phyloP scores from a whole-genome alignment of 2,329 filamentous ascomycete species.

The Colletotrichum caudatum region DNA sequence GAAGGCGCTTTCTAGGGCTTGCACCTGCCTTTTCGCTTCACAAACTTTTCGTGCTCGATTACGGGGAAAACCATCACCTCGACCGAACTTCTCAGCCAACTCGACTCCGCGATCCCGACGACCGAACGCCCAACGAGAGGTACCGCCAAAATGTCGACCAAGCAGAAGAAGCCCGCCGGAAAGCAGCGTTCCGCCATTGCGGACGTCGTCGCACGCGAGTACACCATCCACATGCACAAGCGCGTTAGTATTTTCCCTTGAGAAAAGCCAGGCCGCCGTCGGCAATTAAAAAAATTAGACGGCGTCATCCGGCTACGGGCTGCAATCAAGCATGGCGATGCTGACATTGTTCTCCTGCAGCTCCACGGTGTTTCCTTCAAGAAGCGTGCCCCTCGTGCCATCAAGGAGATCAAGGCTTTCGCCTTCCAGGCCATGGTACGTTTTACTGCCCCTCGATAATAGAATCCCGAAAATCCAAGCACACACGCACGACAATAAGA shows the following conservation, averaged over 20 bases:
- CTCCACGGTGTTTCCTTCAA: slow-evolving; percentile 98
- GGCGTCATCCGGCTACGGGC: slow-evolving; percentile 8
- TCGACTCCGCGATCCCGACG: slow-evolving; percentile 39
- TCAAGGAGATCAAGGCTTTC: slow-evolving; percentile 99
- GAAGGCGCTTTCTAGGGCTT: slow-evolving; percentile 30
- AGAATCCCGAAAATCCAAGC: not conserved
- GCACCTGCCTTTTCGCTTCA: slow-evolving; percentile 37
- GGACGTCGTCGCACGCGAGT: slow-evolving; percentile 99
- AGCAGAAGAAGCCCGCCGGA: slow-evolving; percentile 73
- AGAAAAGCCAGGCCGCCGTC: slow-evolving; percentile 51
- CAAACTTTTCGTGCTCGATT: slow-evolving; percentile 32
- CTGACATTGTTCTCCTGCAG: slow-evolving; percentile 64
- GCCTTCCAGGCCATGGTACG: slow-evolving; percentile 96
- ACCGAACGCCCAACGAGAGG: slow-evolving; percentile 44
- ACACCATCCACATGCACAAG: slow-evolving; percentile 99
- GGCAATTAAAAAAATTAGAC: slow-evolving; percentile 25
- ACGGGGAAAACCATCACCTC: slow-evolving; percentile 25
- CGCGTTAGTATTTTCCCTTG: slow-evolving; percentile 58
- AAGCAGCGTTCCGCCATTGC: slow-evolving; percentile 92
- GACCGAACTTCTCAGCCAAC: slow-evolving; percentile 41
- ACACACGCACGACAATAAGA: not conserved
- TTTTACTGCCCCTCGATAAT: slow-evolving; percentile 43
- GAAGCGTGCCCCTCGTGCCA: slow-evolving; percentile 97
- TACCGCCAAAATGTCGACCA: slow-evolving; percentile 70
- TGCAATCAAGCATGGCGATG: slow-evolving; percentile 34